Base-by-base conservation (phyloP, 306 rosid genomes). In the Castanospermum australe region DNA sequence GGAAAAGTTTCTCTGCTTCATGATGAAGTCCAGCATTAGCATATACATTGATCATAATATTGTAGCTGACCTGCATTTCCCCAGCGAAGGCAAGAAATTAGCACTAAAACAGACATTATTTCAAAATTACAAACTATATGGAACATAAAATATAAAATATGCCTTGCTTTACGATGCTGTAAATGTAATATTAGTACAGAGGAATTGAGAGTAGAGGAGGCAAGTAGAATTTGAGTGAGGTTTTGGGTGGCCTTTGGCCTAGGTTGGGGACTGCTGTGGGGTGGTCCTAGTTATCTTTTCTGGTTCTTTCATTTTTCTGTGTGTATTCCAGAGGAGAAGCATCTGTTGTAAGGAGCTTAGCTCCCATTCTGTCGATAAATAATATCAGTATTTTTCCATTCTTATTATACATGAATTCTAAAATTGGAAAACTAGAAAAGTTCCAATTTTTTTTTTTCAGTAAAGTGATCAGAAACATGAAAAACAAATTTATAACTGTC, bases 1-100 rank as follows among this genome's bases (percentile, higher is more conserved):
- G 77, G 80, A 89, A 84, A 87, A 90, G 83, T 48, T 91, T 81
- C 72, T 89, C 90, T 35, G 86, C 90, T 87, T 89, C 91, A 59
- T 85, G 78, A 75, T 81, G 69, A 63, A 78, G 33, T 83, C 97
- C 99, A 5, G 91, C 93, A 57, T 76, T 82, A 24, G 95, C 99
- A 73, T 89, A 91, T 28, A 89, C 95, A 69, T 92, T 83, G 79
- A 89, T 90, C 97, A 94, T 92, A 55, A 94, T 92, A 39, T 94
- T 88, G 85, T 89, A 94, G 85, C 99, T 87, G 62, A 92, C 90
- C 98, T 94, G 97, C 83, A 84, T 67, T 89, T 79, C 67, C 75
- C 64, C 68, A 57, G 42, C 32, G 67, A 76, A 48, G 44, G 55
- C 50, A 59, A 84, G 64, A 39, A 67, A 67, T 36, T 35, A 82